Evolutionary conservation across 2,329 filamentous ascomycete genomes (phyloP).

Genomic region (Phialophora verrucosa): DNA sequence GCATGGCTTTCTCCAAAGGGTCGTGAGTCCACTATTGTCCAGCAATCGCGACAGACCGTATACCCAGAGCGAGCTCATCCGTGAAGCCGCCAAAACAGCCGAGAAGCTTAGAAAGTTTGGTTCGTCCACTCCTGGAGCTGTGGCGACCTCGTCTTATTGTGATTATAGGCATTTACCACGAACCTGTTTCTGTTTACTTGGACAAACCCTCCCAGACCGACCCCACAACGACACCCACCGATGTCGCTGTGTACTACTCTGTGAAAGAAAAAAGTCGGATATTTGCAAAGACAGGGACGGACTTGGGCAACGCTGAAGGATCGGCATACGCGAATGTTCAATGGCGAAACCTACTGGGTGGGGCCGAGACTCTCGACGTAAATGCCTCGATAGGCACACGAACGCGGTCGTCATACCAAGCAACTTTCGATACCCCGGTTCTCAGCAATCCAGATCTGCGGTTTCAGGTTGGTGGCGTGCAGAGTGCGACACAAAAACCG

Average conservation of each 20-base stretch:
- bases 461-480: constrained; percentile 77
- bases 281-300: constrained; percentile 90
- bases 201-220: constrained; percentile 74
- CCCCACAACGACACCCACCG: constrained; percentile 72
- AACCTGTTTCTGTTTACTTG: constrained; percentile 80
- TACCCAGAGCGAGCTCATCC: constrained; percentile 79
- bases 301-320: constrained; percentile 90
- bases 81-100: constrained; percentile 71
- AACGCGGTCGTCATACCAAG: constrained; percentile 89
- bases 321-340: constrained; percentile 88
- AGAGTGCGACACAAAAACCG: constrained; percentile 83
- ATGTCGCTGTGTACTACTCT: constrained; percentile 79
- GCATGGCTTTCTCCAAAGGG: constrained; percentile 77
- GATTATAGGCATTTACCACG: constrained; percentile 78
- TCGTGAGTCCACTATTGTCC: constrained; percentile 78
- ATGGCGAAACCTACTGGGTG: constrained; percentile 91
- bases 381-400: constrained; percentile 89
- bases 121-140: constrained; percentile 44
- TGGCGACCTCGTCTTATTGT: constrained; percentile 13
- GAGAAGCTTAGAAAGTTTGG: constrained; percentile 81
- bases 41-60: constrained; percentile 70
- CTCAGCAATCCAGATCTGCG: constrained; percentile 81
- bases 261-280: constrained; percentile 81
- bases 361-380: constrained; percentile 84
- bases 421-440: constrained; percentile 80